Evolutionary conservation across 2,329 filamentous ascomycete genomes (phyloP).

Genomic region (Fusarium continuum): DNA sequence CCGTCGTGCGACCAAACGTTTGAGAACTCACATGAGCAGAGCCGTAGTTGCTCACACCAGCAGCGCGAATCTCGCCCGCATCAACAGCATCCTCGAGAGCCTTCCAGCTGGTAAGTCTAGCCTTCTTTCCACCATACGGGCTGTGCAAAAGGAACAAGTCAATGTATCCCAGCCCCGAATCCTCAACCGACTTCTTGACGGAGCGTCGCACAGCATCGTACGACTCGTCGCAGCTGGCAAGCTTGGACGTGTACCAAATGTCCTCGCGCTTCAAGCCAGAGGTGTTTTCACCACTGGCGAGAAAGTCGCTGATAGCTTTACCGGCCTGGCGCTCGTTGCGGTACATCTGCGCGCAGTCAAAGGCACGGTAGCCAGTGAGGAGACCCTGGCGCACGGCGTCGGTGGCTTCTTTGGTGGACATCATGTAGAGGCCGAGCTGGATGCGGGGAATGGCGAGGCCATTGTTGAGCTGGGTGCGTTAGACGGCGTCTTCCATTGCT

Average conservation of each 20-base stretch:
- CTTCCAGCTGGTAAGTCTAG: conserved; percentile 76
- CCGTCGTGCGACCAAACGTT: fast-evolving
- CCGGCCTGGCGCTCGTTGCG: conserved; percentile 78
- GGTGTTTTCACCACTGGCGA: conserved; percentile 59
- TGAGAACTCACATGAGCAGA: conserved; percentile 70
- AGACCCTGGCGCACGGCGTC: conserved; percentile 67
- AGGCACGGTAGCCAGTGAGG: conserved; percentile 60
- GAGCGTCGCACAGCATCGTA: conserved; percentile 75
- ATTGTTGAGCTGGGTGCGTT: conserved; percentile 64
- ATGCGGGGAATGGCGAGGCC: conserved; percentile 74
- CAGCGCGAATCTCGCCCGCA: conserved; percentile 74
- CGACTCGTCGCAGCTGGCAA: conserved; percentile 69
- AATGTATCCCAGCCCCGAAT: conserved; percentile 76
- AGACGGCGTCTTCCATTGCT: background rate
- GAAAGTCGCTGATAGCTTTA: conserved; percentile 67
- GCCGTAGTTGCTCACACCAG: conserved; percentile 82
- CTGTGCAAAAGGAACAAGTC: conserved; percentile 84
- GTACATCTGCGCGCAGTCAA: conserved; percentile 65
- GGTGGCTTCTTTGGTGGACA: conserved; percentile 68
- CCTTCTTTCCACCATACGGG: conserved; percentile 76
- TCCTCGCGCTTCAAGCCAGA: conserved; percentile 69
- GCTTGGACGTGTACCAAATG: conserved; percentile 83
- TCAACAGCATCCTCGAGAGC: conserved; percentile 80
- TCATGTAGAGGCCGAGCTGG: conserved; percentile 79
- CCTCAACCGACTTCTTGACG: conserved; percentile 71